These are phyloP conservation scores for Pneumocystis wakefieldiae DNA, from an alignment of 1,139 yeast genomes.

Conservation along the genomic window DNA sequence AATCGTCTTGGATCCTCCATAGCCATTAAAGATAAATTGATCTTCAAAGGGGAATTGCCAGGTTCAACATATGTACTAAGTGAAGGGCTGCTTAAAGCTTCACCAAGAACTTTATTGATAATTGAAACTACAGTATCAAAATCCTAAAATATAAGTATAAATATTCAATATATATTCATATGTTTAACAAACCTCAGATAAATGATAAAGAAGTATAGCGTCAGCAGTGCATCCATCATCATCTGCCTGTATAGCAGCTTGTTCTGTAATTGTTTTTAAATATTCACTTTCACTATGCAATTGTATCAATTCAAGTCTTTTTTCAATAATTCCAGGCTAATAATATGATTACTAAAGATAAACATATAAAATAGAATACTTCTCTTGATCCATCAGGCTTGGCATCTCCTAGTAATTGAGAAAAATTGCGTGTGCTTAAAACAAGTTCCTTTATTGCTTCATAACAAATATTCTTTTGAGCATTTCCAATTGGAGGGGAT, in stretches of 20 bases:
- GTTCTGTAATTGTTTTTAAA: constrained; percentile 58
- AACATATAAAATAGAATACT: neutral
- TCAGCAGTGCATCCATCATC: constrained; percentile 85
- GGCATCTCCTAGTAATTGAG: constrained; percentile 64
- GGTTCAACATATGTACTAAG: constrained; percentile 20
- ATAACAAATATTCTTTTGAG: constrained; percentile 47
- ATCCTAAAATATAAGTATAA: constrained; percentile 27
- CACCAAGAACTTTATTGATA: constrained; percentile 67
- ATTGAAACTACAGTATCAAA: constrained; percentile 69
- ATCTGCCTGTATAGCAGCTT: constrained; percentile 75
- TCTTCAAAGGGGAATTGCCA: constrained; percentile 16
- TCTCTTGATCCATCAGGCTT: constrained; percentile 56
- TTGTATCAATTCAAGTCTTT: constrained; percentile 52
- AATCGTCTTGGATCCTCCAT: constrained; percentile 28
- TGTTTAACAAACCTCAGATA: constrained; percentile 37
- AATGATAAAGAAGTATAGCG: constrained; percentile 70
- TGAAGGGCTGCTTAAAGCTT: constrained; percentile 32
- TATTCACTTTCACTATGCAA: constrained; percentile 41
- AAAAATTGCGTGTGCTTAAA: constrained; percentile 72
- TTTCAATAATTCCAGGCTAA: constrained; percentile 70
- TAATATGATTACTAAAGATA: neutral
- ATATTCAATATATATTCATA: neutral
- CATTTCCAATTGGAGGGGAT: constrained; percentile 23
- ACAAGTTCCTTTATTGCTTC: constrained; percentile 75
- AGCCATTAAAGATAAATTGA: constrained; percentile 20